A percentile compares a stretch with the other conserved stretches of the same genome.
These are phyloP conservation scores for Jacaranda copaia DNA, from an alignment of 257 asterid species.

Conservation along the genomic window DNA sequence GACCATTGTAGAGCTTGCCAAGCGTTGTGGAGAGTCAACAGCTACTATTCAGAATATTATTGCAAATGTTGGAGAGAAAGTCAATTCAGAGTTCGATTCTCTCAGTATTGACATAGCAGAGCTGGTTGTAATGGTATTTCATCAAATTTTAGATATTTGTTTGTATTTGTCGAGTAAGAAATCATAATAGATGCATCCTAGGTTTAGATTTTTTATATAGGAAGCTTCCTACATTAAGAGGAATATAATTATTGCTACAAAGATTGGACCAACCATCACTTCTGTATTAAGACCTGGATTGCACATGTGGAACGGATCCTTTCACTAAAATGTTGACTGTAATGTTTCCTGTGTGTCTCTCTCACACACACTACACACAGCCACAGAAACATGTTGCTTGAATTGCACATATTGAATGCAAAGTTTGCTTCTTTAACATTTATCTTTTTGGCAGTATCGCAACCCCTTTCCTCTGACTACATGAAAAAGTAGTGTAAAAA, in stretches of 20 bases:
- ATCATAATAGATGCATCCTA: slow-evolving; percentile 14
- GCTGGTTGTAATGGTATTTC: slow-evolving; percentile 88
- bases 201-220: slow-evolving; percentile 2
- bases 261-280: neutral
- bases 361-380: slow-evolving; percentile 1
- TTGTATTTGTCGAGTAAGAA: slow-evolving; percentile 26
- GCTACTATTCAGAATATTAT: slow-evolving; percentile 73
- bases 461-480: neutral
- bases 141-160: slow-evolving; percentile 29
- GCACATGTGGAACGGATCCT: neutral
- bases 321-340: slow-evolving; percentile 1
- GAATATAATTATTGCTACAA: neutral
- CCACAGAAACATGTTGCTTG: neutral
- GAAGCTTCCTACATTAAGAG: neutral
- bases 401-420: neutral
- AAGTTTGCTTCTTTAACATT: neutral
- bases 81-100: slow-evolving; percentile 82
- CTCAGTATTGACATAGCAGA: slow-evolving; percentile 87
- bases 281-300: slow-evolving; percentile 16
- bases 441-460: slow-evolving; percentile 20
- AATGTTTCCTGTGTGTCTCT: neutral
- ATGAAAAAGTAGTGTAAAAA: slow-evolving; percentile 6
- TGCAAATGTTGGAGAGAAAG: slow-evolving; percentile 84
- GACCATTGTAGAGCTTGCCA: slow-evolving; percentile 78
- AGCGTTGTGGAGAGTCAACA: slow-evolving; percentile 80